Conservation (phyloP, 257 asterid species). For the Coffea canephora region DNA sequence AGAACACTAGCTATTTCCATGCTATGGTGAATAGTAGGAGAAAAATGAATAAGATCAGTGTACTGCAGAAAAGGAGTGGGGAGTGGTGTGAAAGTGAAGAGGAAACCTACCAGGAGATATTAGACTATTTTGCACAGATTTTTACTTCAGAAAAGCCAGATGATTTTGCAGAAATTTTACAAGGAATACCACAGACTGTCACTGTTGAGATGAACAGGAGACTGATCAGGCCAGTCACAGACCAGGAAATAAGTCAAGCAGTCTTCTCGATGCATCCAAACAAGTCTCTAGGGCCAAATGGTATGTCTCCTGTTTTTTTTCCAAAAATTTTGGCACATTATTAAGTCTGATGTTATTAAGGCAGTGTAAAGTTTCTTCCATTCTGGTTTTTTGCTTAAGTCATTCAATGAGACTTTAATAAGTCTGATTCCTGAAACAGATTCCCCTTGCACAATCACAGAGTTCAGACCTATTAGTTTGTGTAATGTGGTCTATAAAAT, state of each 20-base stretch:
- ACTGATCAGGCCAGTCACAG: no score
- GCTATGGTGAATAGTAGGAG: not conserved
- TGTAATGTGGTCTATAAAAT: not conserved
- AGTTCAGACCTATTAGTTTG: not conserved
- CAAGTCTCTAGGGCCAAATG: not conserved
- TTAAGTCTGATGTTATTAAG: not conserved
- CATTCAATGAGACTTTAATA: not conserved
- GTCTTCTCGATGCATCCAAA: not conserved
- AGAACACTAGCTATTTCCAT: not conserved
- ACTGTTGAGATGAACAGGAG: not conserved
- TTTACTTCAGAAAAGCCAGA: not conserved
- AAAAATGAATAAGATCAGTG: no score
- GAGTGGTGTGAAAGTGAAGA: accelerated
- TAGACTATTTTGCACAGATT: not conserved
- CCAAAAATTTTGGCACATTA: not conserved
- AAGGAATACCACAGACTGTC: not conserved
- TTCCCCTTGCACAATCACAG: not conserved
- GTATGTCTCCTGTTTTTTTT: not conserved
- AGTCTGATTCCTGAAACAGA: not conserved
- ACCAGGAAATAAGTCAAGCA: not conserved
- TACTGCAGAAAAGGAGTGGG: not conserved
- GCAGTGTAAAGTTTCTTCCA: not conserved
- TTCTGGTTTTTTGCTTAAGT: not conserved
- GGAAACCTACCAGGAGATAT: not conserved
- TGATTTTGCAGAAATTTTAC: not conserved